Evolutionary conservation across 345 rosid species (phyloP).

Genomic region (Syzygium jambos): DNA sequence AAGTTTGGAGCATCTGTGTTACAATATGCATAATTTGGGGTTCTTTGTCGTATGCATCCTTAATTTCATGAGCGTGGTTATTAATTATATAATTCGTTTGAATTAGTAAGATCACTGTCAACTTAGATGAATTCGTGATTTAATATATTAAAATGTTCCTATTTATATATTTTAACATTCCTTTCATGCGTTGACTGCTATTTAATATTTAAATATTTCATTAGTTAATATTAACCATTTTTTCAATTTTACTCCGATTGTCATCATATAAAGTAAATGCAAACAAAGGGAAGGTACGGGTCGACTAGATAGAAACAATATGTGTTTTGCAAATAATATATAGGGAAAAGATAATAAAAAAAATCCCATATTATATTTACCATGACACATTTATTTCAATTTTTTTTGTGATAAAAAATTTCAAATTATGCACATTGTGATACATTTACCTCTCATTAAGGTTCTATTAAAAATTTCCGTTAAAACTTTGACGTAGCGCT

Average conservation of each 20-base stretch:
- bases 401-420: too few relatives aligned
- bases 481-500: too few relatives aligned
- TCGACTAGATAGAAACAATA: neutral
- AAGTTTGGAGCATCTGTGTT: too few relatives aligned
- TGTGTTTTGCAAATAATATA: neutral
- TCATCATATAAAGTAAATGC: neutral
- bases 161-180: neutral
- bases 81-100: too few relatives aligned
- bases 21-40: too few relatives aligned
- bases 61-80: too few relatives aligned
- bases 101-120: neutral
- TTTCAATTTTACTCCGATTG: neutral
- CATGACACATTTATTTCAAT: too few relatives aligned
- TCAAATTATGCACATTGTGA: too few relatives aligned
- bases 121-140: neutral
- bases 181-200: rapidly evolving
- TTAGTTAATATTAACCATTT: rapidly evolving
- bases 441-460: too few relatives aligned
- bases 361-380: rapidly evolving
- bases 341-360: too few relatives aligned
- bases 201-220: neutral
- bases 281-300: neutral
- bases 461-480: too few relatives aligned
- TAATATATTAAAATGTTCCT: neutral
- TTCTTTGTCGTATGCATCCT: too few relatives aligned